Conservation (phyloP, 495 filamentous ascomycete species). For the Cercophora sp. region DNA sequence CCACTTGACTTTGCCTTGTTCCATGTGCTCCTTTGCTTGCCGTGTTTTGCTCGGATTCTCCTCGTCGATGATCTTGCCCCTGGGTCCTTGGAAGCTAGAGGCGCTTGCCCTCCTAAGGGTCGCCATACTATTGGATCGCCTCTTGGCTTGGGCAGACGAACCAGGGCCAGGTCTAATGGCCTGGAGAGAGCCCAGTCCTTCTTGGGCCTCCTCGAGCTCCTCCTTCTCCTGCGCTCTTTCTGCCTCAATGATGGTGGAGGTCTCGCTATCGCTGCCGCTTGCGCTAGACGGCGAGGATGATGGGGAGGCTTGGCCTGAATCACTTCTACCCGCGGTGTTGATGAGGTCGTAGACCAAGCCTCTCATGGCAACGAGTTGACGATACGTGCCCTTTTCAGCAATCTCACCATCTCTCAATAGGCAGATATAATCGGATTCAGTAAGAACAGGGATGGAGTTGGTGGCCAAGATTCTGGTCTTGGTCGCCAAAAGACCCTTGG, state of each 20-base stretch:
- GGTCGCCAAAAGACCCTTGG: slow-evolving; percentile 71
- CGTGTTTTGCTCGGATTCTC: slow-evolving; percentile 72
- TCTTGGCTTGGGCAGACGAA: slow-evolving; percentile 32
- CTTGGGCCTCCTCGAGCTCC: slow-evolving; percentile 69
- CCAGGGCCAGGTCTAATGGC: slow-evolving; percentile 58
- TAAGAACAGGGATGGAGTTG: slow-evolving; percentile 89
- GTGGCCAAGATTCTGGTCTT: slow-evolving; percentile 95
- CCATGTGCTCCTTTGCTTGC: slow-evolving; percentile 78
- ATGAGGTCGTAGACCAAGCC: slow-evolving; percentile 84
- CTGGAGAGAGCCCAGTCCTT: slow-evolving; percentile 62
- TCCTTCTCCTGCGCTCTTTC: slow-evolving; percentile 45
- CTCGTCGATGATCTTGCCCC: slow-evolving; percentile 79
- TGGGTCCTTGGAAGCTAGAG: slow-evolving; percentile 80
- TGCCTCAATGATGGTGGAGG: slow-evolving; percentile 56
- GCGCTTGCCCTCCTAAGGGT: slow-evolving; percentile 87
- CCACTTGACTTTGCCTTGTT: slow-evolving; percentile 98
- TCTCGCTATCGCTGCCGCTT: slow-evolving; percentile 55
- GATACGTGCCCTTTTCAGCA: slow-evolving; percentile 82
- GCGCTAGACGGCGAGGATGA: slow-evolving; percentile 26
- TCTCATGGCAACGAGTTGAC: slow-evolving; percentile 88
- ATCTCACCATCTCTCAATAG: slow-evolving; percentile 79
- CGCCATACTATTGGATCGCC: slow-evolving; percentile 63
- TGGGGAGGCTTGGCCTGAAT: slow-evolving; percentile 29
- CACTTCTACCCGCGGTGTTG: slow-evolving; percentile 62
- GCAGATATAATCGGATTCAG: slow-evolving; percentile 77